These are phyloP conservation scores for Castanopsis chinensis DNA, from an alignment of 306 rosid species.

Conservation along the genomic window DNA sequence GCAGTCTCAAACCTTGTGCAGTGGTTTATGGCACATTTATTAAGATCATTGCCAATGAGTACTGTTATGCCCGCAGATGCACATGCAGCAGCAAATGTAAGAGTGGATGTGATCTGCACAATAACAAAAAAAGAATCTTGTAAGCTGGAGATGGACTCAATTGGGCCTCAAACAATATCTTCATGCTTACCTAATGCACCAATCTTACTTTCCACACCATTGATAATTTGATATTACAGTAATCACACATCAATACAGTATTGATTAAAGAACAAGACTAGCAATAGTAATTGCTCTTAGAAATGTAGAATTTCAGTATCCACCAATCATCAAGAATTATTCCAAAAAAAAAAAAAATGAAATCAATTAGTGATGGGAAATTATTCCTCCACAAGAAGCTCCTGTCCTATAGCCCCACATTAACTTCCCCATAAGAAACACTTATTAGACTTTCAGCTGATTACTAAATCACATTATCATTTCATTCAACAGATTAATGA, in stretches of 20 bases:
- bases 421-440: not conserved
- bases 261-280: not conserved
- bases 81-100: constrained; percentile 44
- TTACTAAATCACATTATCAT: not conserved
- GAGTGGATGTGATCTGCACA: constrained; percentile 39
- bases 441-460: too few species aligned
- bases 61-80: constrained; percentile 50
- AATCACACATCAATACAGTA: not conserved
- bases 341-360: too few species aligned
- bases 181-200: not conserved
- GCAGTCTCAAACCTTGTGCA: constrained; percentile 39
- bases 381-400: not conserved
- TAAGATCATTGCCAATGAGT: constrained; percentile 36
- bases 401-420: not conserved
- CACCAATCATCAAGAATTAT: too few species aligned
- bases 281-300: too few species aligned
- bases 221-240: not conserved
- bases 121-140: not conserved
- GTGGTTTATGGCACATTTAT: constrained; percentile 30
- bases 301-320: too few species aligned
- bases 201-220: not conserved
- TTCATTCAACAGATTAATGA: not conserved
- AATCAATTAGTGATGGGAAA: too few species aligned
- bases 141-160: not conserved
- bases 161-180: not conserved